Percentiles rank a stretch among this genome's conserved stretches.
These are phyloP conservation scores for Solanum chilense DNA, from an alignment of 257 asterid species.

Conservation along the genomic window DNA sequence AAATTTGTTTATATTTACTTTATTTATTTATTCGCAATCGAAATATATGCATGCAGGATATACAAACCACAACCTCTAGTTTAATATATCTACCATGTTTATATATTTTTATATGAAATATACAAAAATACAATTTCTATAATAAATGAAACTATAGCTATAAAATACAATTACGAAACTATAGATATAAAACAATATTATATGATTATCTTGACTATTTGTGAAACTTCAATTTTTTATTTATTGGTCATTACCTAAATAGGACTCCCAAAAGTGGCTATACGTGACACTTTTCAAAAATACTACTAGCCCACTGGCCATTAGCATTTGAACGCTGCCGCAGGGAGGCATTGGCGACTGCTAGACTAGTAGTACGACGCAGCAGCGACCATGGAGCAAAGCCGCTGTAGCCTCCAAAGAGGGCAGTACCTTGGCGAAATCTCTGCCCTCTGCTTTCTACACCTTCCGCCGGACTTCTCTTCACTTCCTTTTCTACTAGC, in stretches of 20 bases:
- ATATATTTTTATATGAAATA: too few species aligned
- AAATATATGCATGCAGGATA: too few species aligned
- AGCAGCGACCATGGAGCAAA: conserved; percentile 11
- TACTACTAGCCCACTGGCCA: background rate
- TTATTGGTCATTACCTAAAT: background rate
- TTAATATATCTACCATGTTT: too few species aligned
- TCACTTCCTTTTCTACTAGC: conserved; percentile 69
- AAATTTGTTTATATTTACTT: too few species aligned
- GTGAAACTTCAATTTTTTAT: background rate
- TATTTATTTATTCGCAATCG: too few species aligned
- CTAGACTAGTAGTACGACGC: background rate
- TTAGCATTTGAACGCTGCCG: background rate
- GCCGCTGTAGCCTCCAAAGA: conserved; percentile 26
- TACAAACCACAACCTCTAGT: too few species aligned
- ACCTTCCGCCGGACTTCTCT: conserved; percentile 43
- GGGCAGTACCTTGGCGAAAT: conserved; percentile 85
- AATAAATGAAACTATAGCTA: too few species aligned
- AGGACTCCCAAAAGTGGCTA: background rate
- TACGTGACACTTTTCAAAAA: background rate
- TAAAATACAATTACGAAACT: rapidly evolving
- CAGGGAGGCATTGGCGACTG: background rate
- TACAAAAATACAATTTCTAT: too few species aligned
- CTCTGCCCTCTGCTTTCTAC: conserved; percentile 85
- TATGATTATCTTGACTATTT: too few species aligned
- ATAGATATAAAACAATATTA: too few species aligned